Conservation (phyloP, 2,329 filamentous ascomycete genomes). For the Diplodia scrobiculata region DNA sequence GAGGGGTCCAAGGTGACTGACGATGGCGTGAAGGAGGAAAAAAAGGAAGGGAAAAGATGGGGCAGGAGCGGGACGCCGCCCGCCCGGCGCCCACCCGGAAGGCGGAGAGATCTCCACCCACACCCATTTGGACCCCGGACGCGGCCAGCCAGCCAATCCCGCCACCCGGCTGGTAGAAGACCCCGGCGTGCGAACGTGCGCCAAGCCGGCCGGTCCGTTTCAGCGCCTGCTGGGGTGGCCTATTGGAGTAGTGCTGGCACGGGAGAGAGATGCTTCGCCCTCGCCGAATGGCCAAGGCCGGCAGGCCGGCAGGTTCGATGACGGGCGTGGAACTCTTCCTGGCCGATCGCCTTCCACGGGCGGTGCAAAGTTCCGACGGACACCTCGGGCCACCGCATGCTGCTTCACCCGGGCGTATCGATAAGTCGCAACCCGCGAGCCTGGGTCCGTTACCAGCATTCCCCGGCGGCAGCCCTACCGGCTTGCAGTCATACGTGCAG, state of each 20-base stretch:
- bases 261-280: neutral
- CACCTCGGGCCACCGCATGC: neutral
- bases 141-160: neutral
- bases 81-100: neutral
- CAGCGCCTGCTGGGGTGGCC: neutral
- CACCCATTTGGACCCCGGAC: conserved; percentile 2
- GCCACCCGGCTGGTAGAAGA: neutral
- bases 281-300: neutral
- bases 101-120: conserved; percentile 13
- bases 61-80: neutral
- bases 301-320: neutral
- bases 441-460: neutral
- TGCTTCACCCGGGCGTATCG: neutral
- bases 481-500: neutral
- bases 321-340: neutral
- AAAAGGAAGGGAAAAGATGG: neutral
- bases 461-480: conserved; percentile 9
- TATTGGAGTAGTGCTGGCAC: neutral
- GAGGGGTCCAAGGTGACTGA: no score
- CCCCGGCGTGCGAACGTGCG: neutral
- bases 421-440: neutral
- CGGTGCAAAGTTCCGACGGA: neutral
- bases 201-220: conserved; percentile 13
- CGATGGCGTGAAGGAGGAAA: neutral
- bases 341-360: neutral